These are phyloP conservation scores for Pleurozium schreberi DNA, from an alignment of 225 moss, liverwort and hornwort species.

Conservation along the genomic window DNA sequence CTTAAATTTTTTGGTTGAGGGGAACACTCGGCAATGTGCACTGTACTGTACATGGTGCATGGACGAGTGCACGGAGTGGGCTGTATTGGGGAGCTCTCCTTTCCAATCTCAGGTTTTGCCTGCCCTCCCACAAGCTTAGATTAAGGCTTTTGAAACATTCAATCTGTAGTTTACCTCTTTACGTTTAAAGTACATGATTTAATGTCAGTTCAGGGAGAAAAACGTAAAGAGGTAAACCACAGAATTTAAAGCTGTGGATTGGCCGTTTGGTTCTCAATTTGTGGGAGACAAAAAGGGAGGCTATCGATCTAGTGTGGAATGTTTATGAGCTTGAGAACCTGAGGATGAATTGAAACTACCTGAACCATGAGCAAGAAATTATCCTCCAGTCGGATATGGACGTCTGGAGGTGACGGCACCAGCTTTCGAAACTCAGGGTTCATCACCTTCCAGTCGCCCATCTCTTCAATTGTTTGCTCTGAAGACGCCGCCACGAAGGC, in stretches of 20 bases:
- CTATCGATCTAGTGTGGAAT: no score
- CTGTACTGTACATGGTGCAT: not conserved
- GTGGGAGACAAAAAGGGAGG: not conserved
- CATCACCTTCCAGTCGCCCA: constrained; percentile 27
- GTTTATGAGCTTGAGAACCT: not conserved
- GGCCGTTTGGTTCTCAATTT: not conserved
- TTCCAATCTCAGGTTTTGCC: not conserved
- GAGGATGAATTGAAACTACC: not conserved
- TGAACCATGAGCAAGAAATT: constrained; percentile 36
- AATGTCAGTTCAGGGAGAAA: no score
- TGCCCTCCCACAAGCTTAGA: not conserved
- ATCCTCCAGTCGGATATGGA: not conserved
- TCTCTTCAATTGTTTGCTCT: constrained; percentile 6
- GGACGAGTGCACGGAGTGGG: not conserved
- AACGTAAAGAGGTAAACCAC: no score
- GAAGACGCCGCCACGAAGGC: constrained; percentile 18
- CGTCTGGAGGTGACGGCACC: not conserved
- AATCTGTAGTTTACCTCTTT: not conserved
- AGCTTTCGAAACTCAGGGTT: constrained; percentile 26
- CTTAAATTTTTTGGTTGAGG: no score
- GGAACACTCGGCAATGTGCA: not conserved
- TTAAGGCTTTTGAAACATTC: not conserved
- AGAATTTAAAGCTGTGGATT: not conserved
- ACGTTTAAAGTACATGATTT: no score
- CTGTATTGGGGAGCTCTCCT: not conserved